Percentiles rank a stretch among this genome's conserved stretches.
Evolutionary conservation across 305 asterid genomes (phyloP).

Genomic region (Caryopteris hybrid): DNA sequence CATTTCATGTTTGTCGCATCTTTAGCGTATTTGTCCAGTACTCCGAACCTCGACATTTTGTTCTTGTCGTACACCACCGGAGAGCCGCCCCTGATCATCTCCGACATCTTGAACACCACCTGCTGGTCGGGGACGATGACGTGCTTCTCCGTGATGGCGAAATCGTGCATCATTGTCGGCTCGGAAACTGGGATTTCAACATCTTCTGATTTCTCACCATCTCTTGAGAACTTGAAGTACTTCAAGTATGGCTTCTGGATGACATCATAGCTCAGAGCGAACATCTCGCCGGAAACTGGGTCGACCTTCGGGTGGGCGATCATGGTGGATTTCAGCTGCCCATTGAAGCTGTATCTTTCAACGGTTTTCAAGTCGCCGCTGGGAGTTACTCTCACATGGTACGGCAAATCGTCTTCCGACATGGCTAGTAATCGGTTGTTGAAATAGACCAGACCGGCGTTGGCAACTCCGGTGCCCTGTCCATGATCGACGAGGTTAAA

Average conservation of each 20-base stretch:
- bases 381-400: slow-evolving; percentile 58
- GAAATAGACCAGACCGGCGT: slow-evolving; percentile 84
- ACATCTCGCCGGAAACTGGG: slow-evolving; percentile 77
- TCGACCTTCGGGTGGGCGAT: slow-evolving; percentile 91
- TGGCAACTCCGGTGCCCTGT: slow-evolving; percentile 87
- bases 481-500: slow-evolving; percentile 60
- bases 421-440: slow-evolving; percentile 71
- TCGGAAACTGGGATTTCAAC: slow-evolving; percentile 72
- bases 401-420: slow-evolving; percentile 93
- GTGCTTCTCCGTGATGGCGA: slow-evolving; percentile 71
- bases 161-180: slow-evolving; percentile 97
- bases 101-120: slow-evolving; percentile 84
- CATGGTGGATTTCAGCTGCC: slow-evolving; percentile 66
- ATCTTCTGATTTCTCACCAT: slow-evolving; percentile 62
- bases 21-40: slow-evolving; percentile 48
- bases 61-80: slow-evolving; percentile 73
- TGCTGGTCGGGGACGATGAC: slow-evolving; percentile 87
- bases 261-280: slow-evolving; percentile 84
- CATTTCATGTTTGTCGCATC: slow-evolving; percentile 44
- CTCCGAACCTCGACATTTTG: slow-evolving; percentile 69
- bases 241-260: slow-evolving; percentile 75
- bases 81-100: slow-evolving; percentile 84
- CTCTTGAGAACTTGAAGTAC: slow-evolving; percentile 54
- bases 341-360: slow-evolving; percentile 48
- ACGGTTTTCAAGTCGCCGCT: slow-evolving; percentile 67